Conservation (phyloP, 495 filamentous ascomycete species). For the Cercophora scortea region DNA sequence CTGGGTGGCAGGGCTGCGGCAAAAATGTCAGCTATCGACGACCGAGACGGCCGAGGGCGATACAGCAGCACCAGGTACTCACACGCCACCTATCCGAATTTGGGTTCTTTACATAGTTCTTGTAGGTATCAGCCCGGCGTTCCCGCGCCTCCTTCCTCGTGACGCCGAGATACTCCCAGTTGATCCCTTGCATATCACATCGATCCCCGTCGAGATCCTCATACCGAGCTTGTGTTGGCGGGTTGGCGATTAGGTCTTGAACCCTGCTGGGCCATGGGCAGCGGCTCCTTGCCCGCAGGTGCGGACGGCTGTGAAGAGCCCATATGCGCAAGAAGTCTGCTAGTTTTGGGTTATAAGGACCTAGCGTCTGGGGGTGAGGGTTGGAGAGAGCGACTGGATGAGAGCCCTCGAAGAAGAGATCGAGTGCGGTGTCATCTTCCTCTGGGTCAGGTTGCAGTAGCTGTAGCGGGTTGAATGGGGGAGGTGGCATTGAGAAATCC, state of each 20-base stretch:
- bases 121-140: slow-evolving; percentile 48
- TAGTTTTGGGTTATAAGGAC: slow-evolving; percentile 20
- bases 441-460: not conserved
- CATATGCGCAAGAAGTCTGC: slow-evolving; percentile 22
- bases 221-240: slow-evolving; percentile 21
- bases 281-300: slow-evolving; percentile 5
- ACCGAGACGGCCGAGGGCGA: not conserved
- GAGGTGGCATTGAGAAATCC: not conserved
- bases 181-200: slow-evolving; percentile 72
- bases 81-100: slow-evolving; percentile 31
- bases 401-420: slow-evolving; percentile 5
- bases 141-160: slow-evolving; percentile 51
- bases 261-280: slow-evolving; percentile 17
- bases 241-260: slow-evolving; percentile 6
- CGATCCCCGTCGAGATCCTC: slow-evolving; percentile 47
- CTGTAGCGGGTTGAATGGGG: not conserved
- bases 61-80: slow-evolving; percentile 5
- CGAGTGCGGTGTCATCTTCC: not conserved
- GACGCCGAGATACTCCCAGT: slow-evolving; percentile 61
- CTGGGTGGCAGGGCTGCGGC: slow-evolving; percentile 19
- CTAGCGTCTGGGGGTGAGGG: slow-evolving; percentile 16
- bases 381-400: slow-evolving; percentile 13
- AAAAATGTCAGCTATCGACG: slow-evolving; percentile 1
- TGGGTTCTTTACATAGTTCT: slow-evolving; percentile 47
- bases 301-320: slow-evolving; percentile 15